Evolutionary conservation across 1,284 basidiomycete species (phyloP).

Genomic region (Rhodotorula sp.): DNA sequence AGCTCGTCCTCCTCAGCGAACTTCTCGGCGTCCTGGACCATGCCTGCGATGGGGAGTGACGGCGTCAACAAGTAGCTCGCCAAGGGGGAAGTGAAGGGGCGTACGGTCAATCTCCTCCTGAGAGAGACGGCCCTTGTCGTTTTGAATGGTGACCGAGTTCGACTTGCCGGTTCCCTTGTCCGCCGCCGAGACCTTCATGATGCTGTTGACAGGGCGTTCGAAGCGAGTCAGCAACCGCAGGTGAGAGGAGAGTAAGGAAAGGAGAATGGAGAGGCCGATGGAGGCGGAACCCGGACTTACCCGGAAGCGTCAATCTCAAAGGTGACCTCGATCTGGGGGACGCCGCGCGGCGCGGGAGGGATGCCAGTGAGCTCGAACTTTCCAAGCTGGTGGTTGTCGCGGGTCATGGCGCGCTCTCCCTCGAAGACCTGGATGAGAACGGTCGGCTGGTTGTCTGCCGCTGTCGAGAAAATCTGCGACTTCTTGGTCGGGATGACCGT

Average conservation of each 20-base stretch:
- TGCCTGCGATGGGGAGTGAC: slow-evolving; percentile 48
- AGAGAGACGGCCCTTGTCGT: slow-evolving; percentile 68
- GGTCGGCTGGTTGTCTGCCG: slow-evolving; percentile 89
- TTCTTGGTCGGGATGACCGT: slow-evolving; percentile 98
- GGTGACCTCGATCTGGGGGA: slow-evolving; percentile 90
- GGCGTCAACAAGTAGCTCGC: too few species aligned
- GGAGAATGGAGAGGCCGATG: background rate
- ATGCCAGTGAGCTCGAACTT: slow-evolving; percentile 92
- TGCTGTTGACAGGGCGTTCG: slow-evolving; percentile 23
- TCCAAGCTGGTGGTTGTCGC: slow-evolving; percentile 96
- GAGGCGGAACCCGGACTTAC: too few species aligned
- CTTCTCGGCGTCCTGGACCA: slow-evolving; percentile 89
- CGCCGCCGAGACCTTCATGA: slow-evolving; percentile 62
- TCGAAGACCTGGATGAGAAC: slow-evolving; percentile 99
- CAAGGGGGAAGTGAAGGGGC: too few species aligned
- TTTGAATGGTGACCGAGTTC: slow-evolving; percentile 37
- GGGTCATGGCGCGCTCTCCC: slow-evolving; percentile 98
- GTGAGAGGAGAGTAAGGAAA: background rate
- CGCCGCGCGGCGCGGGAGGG: slow-evolving; percentile 90
- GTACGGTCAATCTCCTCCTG: slow-evolving; percentile 73
- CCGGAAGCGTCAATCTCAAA: slow-evolving; percentile 77
- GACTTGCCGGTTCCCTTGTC: slow-evolving; percentile 90
- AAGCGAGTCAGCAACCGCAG: background rate
- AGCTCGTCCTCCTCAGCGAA: slow-evolving; percentile 79
- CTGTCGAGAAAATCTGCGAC: slow-evolving; percentile 96